Conservation (phyloP, 176 grass and related monocot genomes). For the Zea luxurians region DNA sequence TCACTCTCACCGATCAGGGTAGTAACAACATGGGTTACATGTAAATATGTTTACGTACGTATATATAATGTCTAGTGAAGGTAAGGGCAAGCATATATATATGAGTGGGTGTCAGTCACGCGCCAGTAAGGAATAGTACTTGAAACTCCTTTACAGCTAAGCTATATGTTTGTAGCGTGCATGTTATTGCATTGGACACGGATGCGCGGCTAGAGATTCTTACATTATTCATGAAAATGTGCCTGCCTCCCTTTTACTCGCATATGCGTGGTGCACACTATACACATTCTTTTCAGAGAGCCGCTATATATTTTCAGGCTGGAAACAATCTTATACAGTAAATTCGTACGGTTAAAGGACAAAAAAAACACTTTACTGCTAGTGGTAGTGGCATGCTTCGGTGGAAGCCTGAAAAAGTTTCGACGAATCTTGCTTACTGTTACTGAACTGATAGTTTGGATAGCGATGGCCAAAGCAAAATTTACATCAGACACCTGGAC, state of each 20-base stretch:
- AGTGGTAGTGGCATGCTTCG: too few relatives aligned
- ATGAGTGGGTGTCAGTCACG: not conserved
- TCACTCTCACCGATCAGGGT: not conserved
- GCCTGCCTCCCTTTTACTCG: not conserved
- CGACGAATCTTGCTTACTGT: too few relatives aligned
- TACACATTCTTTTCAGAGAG: too few relatives aligned
- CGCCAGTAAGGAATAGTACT: not conserved
- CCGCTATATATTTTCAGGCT: too few relatives aligned
- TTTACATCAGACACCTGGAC: too few relatives aligned
- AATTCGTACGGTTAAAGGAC: too few relatives aligned
- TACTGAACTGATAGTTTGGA: too few relatives aligned
- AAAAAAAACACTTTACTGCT: too few relatives aligned
- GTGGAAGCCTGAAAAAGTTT: too few relatives aligned
- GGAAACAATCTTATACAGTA: too few relatives aligned
- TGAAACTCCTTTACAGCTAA: conserved; percentile 18
- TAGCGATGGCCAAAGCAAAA: too few relatives aligned
- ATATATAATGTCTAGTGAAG: conserved; percentile 21
- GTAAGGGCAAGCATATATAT: conserved; percentile 28
- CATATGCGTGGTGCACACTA: not conserved
- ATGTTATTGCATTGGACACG: not conserved
- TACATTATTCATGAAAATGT: not conserved
- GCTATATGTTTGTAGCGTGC: not conserved
- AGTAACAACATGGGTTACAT: conserved; percentile 28
- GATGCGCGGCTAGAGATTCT: not conserved
- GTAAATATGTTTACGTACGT: conserved; percentile 42